Evolutionary conservation across 108 stramenopile genomes (phyloP), one percentile per base, ranked within the genome.

Genomic region (Aureococcus anophagefferens): DNA sequence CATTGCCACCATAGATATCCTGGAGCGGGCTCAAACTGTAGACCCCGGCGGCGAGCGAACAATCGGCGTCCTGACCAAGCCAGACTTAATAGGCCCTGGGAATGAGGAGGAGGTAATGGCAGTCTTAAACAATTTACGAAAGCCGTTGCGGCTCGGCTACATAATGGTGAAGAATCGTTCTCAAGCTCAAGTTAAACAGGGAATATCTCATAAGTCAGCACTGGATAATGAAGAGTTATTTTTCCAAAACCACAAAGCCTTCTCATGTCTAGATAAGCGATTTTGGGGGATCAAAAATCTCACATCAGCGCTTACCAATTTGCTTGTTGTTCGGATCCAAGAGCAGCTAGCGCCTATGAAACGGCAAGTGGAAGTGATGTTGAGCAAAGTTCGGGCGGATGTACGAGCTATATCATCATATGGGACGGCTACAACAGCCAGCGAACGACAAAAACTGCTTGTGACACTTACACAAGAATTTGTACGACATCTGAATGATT

Each of bases 31-130:
- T 9, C 63, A 69, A 62, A 67, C 73, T 66, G 85, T 88, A 33
- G 92, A 92, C 69, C 85, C 88, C 7, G 40, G 62, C 21, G 87
- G 86, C 30, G 62, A 77, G 65, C 87, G 91, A 3, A 95, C 92
- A 5, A 86, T 93, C 62, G 91, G 91, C 18, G 92, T 93, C 34
- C 66, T 93, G 30, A 95, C 94, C 11, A 95, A 95, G 72, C 89
- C 91, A 15, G 94, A 94, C 77, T 75, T 92, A 46, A 87, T 94
- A 33, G 89, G 88, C 17, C 4, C 63, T 15, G 75, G 69, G 28
- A 44, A 36, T 62, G 68, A 68, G 31, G 40, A 5, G 31, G 78
- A 76, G 63, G 82, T 72, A 0, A 74, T 78, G 17, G 80, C 65
- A 15, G 80, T 81, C 30, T 31, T 81, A 13, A 73, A 62, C 59